Base-by-base conservation (phyloP, 352 stramenopile genomes). In the Phytophthora kernoviae region DNA sequence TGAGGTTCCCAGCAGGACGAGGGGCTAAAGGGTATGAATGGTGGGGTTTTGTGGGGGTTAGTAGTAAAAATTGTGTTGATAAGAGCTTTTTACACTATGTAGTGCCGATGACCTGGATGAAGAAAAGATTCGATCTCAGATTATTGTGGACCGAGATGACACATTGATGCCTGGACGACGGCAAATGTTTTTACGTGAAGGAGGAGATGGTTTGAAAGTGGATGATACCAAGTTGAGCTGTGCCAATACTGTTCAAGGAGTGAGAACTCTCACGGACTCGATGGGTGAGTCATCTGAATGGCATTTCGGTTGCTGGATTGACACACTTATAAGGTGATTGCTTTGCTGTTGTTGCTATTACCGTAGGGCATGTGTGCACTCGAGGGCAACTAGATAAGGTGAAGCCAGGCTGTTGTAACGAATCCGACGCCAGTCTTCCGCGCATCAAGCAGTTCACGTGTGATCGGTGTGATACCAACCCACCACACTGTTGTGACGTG, bases 401-500 rank as follows among this genome's bases (percentile, higher is more conserved):
- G 4, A 74, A 75, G 11, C 52, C 21, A 6, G 80, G 82, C 14
- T 92, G 82, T 61, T 92, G 83, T 65, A 84, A 87, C 52, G 75
- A 81, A 54, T 78, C 68, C 5, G 70, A 81, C 21, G 68, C 73
- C 24, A 77, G 58, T 9, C 71, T 79, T 9, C 80, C 80, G 8
- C 76, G 73, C 1, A 70, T 85, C 47, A 77, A 79, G 54, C 76
- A 81, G 56, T 89, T 84, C 46, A 77, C 74, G 46, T 90, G 80
- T 65, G 77, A 86, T 45, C 55, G 34, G 20, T 92, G 83, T 57
- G 79, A 89, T 55, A 87, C 78, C 21, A 84, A 75, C 24, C 56
- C 80, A 11, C 83, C 83, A 17, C 83, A 92, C 34, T 92, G 83
- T 59, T 92, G 83, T 42, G 70, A 85, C 12, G 60, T 76, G 2